Evolutionary conservation across 129 eudicot genomes (phyloP), one percentile per base, ranked within the genome.

Genomic region (Chrysanthemum makinoi): DNA sequence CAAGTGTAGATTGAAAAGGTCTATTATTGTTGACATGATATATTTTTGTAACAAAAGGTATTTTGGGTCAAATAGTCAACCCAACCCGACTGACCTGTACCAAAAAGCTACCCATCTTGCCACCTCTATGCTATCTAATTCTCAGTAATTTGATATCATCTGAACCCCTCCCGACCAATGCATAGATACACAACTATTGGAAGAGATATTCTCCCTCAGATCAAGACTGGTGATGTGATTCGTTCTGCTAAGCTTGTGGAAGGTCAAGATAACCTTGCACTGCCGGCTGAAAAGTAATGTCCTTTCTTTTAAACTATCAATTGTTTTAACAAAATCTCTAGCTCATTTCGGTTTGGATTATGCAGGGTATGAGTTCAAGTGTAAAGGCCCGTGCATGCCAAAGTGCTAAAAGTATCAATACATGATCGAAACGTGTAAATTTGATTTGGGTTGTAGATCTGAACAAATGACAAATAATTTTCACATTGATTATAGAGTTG

Each of bases 211-310:
- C 90, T 95, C 73, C 78, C 95, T 74, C 89, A 90, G 83, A 84
- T 95, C 16, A 95, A 95, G 76, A 80, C 82, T 0, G 99, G 99
- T 12, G 99, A 95, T 66, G 57, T 95, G 20, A 84, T 95, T 62
- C 80, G 77, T 70, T 95, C 94, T 56, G 99, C 95, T 62, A 95
- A 86, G 83, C 81, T 95, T 52, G 82, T 95, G 62, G 94, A 90
- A 80, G 99, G 99, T 70, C 85, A 80, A 75, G 97, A 95, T 56
- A 89, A 88, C 82, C 97, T 95, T 22, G 72, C 88, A 72, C 59
- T 90, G 75, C 97, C 95, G 5, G 76, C 69, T 18, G 86, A 85
- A 67, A 84, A 81, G 77, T 85, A 73, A 78, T 9, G 58, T 67
- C 14, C 68, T 66, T 14, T 47, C 33, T 22, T 65, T 30, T 70